These are phyloP conservation scores for Anethum foeniculum DNA, from an alignment of 140 eudicot species.

Conservation along the genomic window DNA sequence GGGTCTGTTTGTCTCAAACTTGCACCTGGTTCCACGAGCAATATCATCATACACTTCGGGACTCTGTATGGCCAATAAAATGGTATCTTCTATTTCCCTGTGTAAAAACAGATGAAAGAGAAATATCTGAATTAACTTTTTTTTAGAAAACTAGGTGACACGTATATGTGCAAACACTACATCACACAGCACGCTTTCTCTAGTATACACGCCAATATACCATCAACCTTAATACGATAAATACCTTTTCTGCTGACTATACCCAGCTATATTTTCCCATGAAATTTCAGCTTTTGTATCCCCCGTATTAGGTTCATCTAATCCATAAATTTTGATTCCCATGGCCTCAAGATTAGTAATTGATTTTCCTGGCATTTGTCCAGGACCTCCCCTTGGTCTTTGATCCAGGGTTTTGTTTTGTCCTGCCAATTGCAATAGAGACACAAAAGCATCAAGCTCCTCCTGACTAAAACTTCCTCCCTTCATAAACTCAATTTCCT, in stretches of 20 bases:
- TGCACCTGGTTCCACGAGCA: constrained; percentile 95
- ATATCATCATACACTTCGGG: constrained; percentile 97
- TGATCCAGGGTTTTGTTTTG: constrained; percentile 36
- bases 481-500: constrained; percentile 98
- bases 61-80: constrained; percentile 82
- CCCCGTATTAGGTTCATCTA: constrained; percentile 35
- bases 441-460: constrained; percentile 86
- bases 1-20: constrained; percentile 96
- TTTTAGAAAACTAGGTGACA: not conserved
- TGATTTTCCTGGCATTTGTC: constrained; percentile 50
- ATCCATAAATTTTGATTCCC: constrained; percentile 88
- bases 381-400: constrained; percentile 36
- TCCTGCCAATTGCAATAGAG: constrained; percentile 65
- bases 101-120: constrained; percentile 11
- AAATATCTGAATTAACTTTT: not conserved
- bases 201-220: not conserved
- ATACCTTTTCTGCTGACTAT: constrained; percentile 79
- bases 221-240: constrained; percentile 4
- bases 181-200: not conserved
- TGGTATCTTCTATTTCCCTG: constrained; percentile 92
- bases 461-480: constrained; percentile 57
- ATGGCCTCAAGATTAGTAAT: constrained; percentile 69
- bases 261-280: constrained; percentile 98
- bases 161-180: not conserved
- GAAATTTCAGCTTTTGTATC: constrained; percentile 48